These are phyloP conservation scores for Hericium coralloides DNA, from an alignment of 768 basidiomycete species.

Conservation along the genomic window DNA sequence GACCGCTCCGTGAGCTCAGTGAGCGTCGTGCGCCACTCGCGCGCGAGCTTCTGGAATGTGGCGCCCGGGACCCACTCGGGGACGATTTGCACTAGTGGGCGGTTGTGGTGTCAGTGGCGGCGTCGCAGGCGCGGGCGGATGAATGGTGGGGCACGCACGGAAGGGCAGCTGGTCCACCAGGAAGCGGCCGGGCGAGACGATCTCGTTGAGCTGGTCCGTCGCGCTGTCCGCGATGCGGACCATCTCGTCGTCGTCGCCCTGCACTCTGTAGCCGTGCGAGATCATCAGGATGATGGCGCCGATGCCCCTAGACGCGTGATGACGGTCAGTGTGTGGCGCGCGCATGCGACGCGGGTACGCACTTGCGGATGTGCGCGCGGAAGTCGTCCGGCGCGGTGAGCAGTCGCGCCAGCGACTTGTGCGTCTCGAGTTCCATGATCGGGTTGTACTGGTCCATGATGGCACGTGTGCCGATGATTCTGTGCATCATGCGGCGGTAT, in stretches of 20 bases:
- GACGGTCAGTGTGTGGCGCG: not conserved
- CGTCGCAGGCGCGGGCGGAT: not conserved
- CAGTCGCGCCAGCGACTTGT: slow-evolving; percentile 8
- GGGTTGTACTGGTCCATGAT: slow-evolving; percentile 12
- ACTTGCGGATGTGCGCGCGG: slow-evolving; percentile 14
- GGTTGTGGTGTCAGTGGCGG: not conserved
- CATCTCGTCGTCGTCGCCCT: slow-evolving; percentile 9
- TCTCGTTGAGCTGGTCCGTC: slow-evolving; percentile 10
- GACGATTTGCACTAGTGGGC: slow-evolving; percentile 9
- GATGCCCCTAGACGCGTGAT: slow-evolving; percentile 5
- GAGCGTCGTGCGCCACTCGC: slow-evolving; percentile 13
- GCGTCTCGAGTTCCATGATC: slow-evolving; percentile 11
- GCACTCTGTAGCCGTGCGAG: slow-evolving; percentile 13
- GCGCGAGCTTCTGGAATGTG: slow-evolving; percentile 15
- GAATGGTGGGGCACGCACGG: slow-evolving; percentile 1
- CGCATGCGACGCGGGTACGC: not conserved
- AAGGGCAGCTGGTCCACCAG: slow-evolving; percentile 16
- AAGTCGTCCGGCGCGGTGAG: slow-evolving; percentile 12
- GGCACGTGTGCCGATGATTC: slow-evolving; percentile 11
- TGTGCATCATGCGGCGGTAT: slow-evolving; percentile 13
- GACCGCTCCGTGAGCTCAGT: slow-evolving; percentile 10
- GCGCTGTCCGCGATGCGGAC: slow-evolving; percentile 17
- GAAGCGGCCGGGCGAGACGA: slow-evolving; percentile 9
- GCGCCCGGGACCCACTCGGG: slow-evolving; percentile 19
- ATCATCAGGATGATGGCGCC: slow-evolving; percentile 15